Percentiles rank a stretch among this genome's conserved stretches.
Evolutionary conservation across 1,139 yeast genomes (phyloP).

Genomic region (Kodamaea plutei): DNA sequence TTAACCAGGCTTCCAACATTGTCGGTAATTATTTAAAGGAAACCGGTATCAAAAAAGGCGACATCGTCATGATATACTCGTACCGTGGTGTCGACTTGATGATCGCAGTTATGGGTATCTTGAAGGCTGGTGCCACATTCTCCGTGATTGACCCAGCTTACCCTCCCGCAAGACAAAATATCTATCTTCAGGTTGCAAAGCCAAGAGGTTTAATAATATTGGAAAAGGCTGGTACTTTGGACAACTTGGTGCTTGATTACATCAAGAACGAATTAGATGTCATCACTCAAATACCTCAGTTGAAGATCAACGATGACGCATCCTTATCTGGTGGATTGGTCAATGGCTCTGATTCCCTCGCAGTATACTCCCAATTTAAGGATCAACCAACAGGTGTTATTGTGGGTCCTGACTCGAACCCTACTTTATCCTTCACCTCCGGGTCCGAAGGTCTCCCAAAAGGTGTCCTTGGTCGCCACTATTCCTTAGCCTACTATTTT

Average conservation of each 20-base stretch:
- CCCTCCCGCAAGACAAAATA: constrained; percentile 96
- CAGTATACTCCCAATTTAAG: constrained; percentile 41
- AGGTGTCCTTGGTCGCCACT: constrained; percentile 98
- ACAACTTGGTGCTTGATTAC: constrained; percentile 71
- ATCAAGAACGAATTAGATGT: constrained; percentile 69
- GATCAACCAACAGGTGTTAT: constrained; percentile 75
- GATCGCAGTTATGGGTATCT: constrained; percentile 95
- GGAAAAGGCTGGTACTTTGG: constrained; percentile 82
- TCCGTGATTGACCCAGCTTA: constrained; percentile 98
- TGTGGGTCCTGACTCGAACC: constrained; percentile 97
- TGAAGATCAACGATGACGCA: constrained; percentile 78
- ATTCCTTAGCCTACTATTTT: constrained; percentile 92
- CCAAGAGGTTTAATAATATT: constrained; percentile 89
- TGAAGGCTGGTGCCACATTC: constrained; percentile 97
- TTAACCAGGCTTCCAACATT: constrained; percentile 88
- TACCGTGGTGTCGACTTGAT: constrained; percentile 95
- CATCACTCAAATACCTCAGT: constrained; percentile 67
- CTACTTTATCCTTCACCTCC: constrained; percentile 94
- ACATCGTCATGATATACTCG: constrained; percentile 95
- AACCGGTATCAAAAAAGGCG: constrained; percentile 84
- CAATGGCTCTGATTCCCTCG: constrained; percentile 45
- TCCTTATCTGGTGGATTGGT: constrained; percentile 55
- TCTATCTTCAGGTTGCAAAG: constrained; percentile 86
- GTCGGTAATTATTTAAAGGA: constrained; percentile 84
- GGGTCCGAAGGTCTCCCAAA: constrained; percentile 98